A percentile compares a stretch with the other conserved stretches of the same genome.
These are phyloP conservation scores for Diaporthe ilicicola DNA, from an alignment of 2,329 filamentous ascomycete species.

Conservation along the genomic window DNA sequence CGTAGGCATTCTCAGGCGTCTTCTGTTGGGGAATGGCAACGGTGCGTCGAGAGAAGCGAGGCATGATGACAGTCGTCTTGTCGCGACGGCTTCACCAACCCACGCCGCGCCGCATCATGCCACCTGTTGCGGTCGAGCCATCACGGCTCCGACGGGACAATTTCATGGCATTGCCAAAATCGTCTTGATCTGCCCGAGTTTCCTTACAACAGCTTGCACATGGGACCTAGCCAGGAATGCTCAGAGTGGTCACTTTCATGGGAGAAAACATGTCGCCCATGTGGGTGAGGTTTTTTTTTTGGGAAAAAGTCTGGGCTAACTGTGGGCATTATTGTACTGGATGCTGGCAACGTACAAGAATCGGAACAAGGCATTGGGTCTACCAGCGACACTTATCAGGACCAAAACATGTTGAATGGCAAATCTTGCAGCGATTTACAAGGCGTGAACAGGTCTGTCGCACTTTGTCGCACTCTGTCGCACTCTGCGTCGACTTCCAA, in stretches of 20 bases:
- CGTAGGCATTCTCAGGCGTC: no score
- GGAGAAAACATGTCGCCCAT: no score
- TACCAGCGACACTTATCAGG: not conserved
- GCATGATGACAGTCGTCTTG: not conserved
- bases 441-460: not conserved
- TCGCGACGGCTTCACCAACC: slow-evolving; percentile 5
- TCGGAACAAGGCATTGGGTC: not conserved
- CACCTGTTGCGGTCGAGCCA: slow-evolving; percentile 11
- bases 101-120: not conserved
- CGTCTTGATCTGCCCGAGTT: not conserved
- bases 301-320: no score
- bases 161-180: not conserved
- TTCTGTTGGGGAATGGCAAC: no score
- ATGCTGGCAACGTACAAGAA: not conserved
- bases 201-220: not conserved
- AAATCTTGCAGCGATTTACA: not conserved
- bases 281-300: no score
- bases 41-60: no score
- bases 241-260: no score
- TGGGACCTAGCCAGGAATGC: no score
- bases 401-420: not conserved
- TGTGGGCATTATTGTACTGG: no score
- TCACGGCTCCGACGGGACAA: not conserved
- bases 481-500: not conserved
- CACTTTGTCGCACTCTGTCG: not conserved